Percentiles rank a stretch among this genome's conserved stretches.
phyloP scores from a whole-genome alignment of 257 asterid genomes.

The Knoxia roxburghii region DNA sequence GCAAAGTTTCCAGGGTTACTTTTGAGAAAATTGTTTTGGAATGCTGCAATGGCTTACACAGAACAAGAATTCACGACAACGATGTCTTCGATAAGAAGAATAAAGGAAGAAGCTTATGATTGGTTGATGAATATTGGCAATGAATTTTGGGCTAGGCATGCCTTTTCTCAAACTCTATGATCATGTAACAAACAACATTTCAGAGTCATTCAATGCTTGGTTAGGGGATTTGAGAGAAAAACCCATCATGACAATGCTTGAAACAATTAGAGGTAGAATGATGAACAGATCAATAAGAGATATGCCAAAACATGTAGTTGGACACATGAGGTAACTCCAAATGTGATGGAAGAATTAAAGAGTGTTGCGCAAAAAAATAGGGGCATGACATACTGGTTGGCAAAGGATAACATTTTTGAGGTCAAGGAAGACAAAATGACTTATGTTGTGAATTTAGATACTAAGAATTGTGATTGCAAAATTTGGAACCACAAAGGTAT shows the following conservation, averaged over 20 bases:
- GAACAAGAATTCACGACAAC: not conserved
- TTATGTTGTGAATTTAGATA: too few species aligned
- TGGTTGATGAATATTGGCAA: not conserved
- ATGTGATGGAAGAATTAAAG: too few species aligned
- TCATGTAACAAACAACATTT: not conserved
- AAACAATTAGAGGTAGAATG: not conserved
- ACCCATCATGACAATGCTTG: not conserved
- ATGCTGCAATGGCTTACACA: not conserved
- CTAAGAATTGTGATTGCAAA: too few species aligned
- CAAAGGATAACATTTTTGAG: too few species aligned
- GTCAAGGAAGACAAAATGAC: too few species aligned
- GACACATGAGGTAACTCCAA: too few species aligned
- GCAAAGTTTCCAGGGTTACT: not conserved
- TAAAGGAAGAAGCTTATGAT: not conserved
- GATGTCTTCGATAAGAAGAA: not conserved
- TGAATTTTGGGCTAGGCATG: not conserved
- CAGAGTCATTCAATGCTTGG: not conserved
- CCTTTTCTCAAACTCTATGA: not conserved
- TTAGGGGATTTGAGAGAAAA: not conserved
- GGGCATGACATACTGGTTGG: too few species aligned
- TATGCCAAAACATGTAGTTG: too few species aligned
- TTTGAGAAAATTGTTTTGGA: not conserved
- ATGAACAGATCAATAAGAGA: too few species aligned
- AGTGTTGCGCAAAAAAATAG: too few species aligned
- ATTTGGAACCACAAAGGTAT: too few species aligned